Percentiles rank a stretch among this genome's conserved stretches.
Conservation (phyloP, 108 stramenopile species). For the Cyclotella kingstonii region DNA sequence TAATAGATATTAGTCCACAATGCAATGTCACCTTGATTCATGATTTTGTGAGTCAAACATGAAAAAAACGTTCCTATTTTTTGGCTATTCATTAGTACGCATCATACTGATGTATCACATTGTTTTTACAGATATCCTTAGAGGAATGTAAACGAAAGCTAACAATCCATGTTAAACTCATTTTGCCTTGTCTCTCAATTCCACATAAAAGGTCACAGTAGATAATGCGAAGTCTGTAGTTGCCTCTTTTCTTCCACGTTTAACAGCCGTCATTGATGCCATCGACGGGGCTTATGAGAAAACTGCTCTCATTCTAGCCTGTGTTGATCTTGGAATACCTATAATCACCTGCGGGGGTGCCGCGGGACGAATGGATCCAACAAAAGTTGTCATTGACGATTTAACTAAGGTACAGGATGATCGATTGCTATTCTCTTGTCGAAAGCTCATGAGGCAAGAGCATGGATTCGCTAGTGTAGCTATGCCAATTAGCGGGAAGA, state of each 20-base stretch:
- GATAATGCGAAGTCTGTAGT: slow-evolving; percentile 69
- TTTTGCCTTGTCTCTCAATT: not conserved
- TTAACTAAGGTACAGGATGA: slow-evolving; percentile 60
- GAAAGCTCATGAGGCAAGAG: slow-evolving; percentile 65
- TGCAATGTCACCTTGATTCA: slow-evolving; percentile 62
- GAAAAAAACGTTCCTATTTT: too few species aligned
- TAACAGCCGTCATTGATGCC: slow-evolving; percentile 68
- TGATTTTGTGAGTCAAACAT: slow-evolving; percentile 53
- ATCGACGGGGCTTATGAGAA: slow-evolving; percentile 76
- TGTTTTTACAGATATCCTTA: too few species aligned
- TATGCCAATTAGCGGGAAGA: slow-evolving; percentile 19
- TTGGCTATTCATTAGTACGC: too few species aligned
- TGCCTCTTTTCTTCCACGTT: slow-evolving; percentile 27
- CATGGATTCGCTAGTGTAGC: slow-evolving; percentile 67
- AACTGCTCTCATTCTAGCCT: slow-evolving; percentile 67
- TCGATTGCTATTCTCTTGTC: slow-evolving; percentile 52
- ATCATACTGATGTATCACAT: too few species aligned
- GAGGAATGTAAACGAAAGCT: too few species aligned
- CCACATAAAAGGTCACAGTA: slow-evolving; percentile 19
- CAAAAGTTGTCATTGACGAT: slow-evolving; percentile 61
- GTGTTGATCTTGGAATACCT: slow-evolving; percentile 50
- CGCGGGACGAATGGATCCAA: slow-evolving; percentile 77
- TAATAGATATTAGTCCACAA: slow-evolving; percentile 71
- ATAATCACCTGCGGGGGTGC: slow-evolving; percentile 87
- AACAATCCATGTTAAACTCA: too few species aligned